Conservation (phyloP, 805 yeast species). For the Gaillardinia entomophila region DNA sequence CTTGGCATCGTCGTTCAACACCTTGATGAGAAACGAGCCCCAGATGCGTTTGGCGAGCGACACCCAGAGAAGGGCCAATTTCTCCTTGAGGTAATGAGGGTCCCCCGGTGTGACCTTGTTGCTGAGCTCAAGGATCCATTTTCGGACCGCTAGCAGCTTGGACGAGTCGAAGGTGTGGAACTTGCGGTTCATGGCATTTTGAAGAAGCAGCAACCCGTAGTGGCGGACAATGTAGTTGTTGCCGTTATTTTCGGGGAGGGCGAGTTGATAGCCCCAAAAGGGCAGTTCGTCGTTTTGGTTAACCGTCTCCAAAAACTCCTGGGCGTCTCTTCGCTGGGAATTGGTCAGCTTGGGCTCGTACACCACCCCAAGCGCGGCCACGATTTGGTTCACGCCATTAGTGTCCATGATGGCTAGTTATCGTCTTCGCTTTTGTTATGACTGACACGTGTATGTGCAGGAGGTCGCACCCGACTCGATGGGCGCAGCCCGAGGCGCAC, state of each 20-base stretch:
- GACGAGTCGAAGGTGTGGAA: conserved; percentile 52
- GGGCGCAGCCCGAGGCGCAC: too few relatives aligned
- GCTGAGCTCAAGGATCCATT: conserved; percentile 81
- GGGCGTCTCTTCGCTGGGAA: conserved; percentile 49
- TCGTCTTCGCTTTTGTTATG: too few relatives aligned
- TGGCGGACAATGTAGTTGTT: conserved; percentile 74
- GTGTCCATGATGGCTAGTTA: conserved; percentile 63
- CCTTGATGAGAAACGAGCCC: conserved; percentile 63
- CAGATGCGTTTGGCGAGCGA: conserved; percentile 84
- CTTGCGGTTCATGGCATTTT: conserved; percentile 57
- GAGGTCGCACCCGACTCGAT: too few relatives aligned
- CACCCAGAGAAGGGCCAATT: conserved; percentile 87
- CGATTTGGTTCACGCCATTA: conserved; percentile 66
- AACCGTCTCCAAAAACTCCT: conserved; percentile 64
- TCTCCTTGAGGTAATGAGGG: conserved; percentile 87
- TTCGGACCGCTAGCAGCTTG: conserved; percentile 62
- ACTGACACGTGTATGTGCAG: too few relatives aligned
- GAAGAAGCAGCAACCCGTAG: conserved; percentile 78
- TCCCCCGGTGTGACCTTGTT: conserved; percentile 54
- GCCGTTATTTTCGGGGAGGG: conserved; percentile 52
- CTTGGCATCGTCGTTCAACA: conserved; percentile 19
- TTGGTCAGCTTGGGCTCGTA: conserved; percentile 64
- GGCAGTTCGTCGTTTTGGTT: conserved; percentile 82
- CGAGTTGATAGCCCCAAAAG: conserved; percentile 84
- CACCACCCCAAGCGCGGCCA: conserved; percentile 69